A percentile compares a stretch with the other conserved stretches of the same genome.
Conservation (phyloP, 2,329 filamentous ascomycete genomes). For the Fusarium sambucinum region DNA sequence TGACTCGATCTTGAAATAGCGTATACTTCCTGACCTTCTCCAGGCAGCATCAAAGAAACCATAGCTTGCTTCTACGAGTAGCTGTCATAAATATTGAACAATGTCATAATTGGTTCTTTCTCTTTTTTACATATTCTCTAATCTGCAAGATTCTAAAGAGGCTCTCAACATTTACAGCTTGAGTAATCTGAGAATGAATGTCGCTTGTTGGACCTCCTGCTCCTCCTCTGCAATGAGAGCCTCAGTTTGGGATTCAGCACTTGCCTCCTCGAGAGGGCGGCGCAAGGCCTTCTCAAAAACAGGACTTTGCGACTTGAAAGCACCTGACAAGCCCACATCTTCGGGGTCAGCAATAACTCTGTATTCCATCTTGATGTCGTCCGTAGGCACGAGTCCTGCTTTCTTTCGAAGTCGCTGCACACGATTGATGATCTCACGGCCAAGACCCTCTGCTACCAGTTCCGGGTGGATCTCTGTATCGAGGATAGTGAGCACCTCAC, state of each 20-base stretch:
- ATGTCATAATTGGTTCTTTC: slow-evolving; percentile 22
- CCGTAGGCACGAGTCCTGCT: slow-evolving; percentile 88
- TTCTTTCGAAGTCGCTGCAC: slow-evolving; percentile 95
- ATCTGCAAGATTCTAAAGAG: slow-evolving; percentile 8
- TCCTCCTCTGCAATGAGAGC: slow-evolving; percentile 81
- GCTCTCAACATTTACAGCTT: slow-evolving; percentile 67
- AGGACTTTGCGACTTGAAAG: slow-evolving; percentile 75
- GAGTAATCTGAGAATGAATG: slow-evolving; percentile 79
- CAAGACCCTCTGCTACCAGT: slow-evolving; percentile 87
- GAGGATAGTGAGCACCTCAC: slow-evolving; percentile 92
- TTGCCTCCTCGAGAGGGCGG: slow-evolving; percentile 73
- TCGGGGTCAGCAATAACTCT: slow-evolving; percentile 83
- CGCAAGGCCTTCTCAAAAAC: slow-evolving; percentile 82
- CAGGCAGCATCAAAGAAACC: slow-evolving; percentile 48
- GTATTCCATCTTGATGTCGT: slow-evolving; percentile 97
- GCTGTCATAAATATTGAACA: slow-evolving; percentile 9
- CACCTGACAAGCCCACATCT: slow-evolving; percentile 75
- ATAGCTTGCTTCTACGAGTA: slow-evolving; percentile 24
- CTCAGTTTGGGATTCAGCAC: slow-evolving; percentile 41
- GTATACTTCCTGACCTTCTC: slow-evolving; percentile 9
- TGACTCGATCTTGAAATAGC: not conserved
- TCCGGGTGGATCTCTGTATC: slow-evolving; percentile 86
- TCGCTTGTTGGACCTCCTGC: slow-evolving; percentile 86
- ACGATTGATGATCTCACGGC: slow-evolving; percentile 91
- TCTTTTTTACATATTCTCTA: slow-evolving; percentile 9